Base-by-base conservation (phyloP, 2,329 filamentous ascomycete genomes). In the Alternaria metachromatica region DNA sequence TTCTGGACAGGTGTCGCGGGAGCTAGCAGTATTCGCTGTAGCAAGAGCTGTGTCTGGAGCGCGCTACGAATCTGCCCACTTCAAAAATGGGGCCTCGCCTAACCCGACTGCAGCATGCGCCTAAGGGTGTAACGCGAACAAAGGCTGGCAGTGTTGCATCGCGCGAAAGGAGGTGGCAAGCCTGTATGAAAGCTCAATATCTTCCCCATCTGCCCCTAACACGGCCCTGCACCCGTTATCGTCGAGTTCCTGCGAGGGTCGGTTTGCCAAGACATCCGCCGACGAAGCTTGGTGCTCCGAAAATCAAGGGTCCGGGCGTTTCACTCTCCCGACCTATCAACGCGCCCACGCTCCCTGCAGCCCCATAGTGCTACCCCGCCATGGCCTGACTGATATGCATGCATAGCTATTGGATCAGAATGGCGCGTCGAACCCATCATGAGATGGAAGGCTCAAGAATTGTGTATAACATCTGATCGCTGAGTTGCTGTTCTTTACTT, bases 161-260 rank as follows among this genome's bases (percentile, higher is more conserved):
- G 28, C 0, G 45, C 15, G 11, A 58, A 61, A 66, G 62, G 62
- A 68, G 60, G 67, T 70, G 65, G 67, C 67, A 26, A 43, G 23
- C 21, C 30, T 43, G 6, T 50, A 15, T 45, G 25, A 7, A 20
- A 60, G 33, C 21, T 30, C 44, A 15, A 20, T 57, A 28, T 54
- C 12, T 18, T 57, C 37, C 15, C 18, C 12, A 10, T 33, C 48
- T 28, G 26, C 41, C 18, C 49, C 25, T n/a, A 23, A 46, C 21
- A 37, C 37, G 33, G 18, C 45, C 55, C 18, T 30, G 30, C 51
- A 41, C 48, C 33, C 25, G 58, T 57, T 30, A 49, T 65, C 58
- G 61, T 54, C 50, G 41, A 84, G 70, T 87, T 86, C 83, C 86
- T 86, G 68, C 48, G 30, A 18, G 37, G 28, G 23, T 44, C 44